Evolutionary conservation across 371 early-diverging fungal genomes (phyloP), one percentile per base, ranked within the genome.

Genomic region (Zopfochytrium polystomum): DNA sequence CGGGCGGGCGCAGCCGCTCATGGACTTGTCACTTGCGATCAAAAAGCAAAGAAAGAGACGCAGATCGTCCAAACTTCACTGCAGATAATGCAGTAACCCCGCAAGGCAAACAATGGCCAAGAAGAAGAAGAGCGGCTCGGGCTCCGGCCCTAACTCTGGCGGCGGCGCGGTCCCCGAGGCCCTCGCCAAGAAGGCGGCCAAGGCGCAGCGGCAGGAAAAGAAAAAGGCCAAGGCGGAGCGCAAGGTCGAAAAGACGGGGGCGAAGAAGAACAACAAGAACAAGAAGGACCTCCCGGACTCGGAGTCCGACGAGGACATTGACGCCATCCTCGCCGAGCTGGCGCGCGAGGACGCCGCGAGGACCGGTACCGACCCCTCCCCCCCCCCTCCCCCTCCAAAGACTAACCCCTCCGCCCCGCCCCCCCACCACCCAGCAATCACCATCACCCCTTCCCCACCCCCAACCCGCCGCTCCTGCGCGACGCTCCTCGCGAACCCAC

Each of bases 221-320:
- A 79, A 81, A 67, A 75, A 75, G 34, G 73, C 72, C 29, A 75
- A 63, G 48, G 47, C 57, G 15, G 49, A 29, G 9, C 46, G 74
- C 60, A 55, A 57, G 27, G 66, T 66, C 50, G 61, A 60, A 60
- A 76, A 68, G 63, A 70, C 66, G 48, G 62, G 61, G 51, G 49
- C 23, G 33, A 63, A 47, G 53, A 60, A 45, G 44, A 47, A 35
- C 38, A 58, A 38, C 32, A 68, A 62, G 68, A 58, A 62, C 46
- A 74, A 70, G 54, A 64, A 73, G 57, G 56, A 60, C 31, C 34
- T 35, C n/a, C 32, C 26, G 15, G 38, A 52, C 2, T 80, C 75
- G 51, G 80, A 81, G 26, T 76, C 73, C 46, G 83, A 80, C 26
- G 85, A 83, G 51, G 86, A 86, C 61, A 83, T 86, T 58, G 86